A percentile compares a stretch with the other conserved stretches of the same genome.
Conservation (phyloP, 2,329 filamentous ascomycete species). For the Colletotrichum spaethianum region DNA sequence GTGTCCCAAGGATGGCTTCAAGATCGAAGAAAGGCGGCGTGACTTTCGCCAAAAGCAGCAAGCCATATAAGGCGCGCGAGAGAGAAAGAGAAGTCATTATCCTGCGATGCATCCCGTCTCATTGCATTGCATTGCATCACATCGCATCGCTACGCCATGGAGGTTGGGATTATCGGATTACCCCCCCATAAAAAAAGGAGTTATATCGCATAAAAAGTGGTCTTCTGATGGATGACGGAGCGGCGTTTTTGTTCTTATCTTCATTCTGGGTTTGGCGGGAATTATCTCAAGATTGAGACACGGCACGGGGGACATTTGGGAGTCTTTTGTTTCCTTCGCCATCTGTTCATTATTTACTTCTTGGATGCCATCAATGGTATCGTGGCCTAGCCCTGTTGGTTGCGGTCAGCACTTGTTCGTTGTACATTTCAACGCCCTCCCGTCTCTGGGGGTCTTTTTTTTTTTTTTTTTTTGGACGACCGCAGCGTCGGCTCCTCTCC, state of each 20-base stretch:
- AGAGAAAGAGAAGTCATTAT: neutral
- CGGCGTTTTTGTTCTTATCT: slow-evolving; percentile 19
- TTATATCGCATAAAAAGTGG: slow-evolving; percentile 34
- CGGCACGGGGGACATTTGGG: slow-evolving; percentile 12
- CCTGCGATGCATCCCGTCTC: neutral
- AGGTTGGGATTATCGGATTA: slow-evolving; percentile 2
- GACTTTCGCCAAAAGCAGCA: slow-evolving; percentile 40
- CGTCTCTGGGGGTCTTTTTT: neutral
- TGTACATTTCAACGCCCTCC: neutral
- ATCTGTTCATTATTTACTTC: neutral
- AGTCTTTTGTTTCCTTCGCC: slow-evolving; percentile 1
- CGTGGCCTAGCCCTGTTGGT: too few relatives aligned
- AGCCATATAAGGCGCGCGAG: neutral
- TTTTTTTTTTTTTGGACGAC: neutral
- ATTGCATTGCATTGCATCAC: neutral
- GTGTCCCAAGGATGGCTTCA: slow-evolving; percentile 52
- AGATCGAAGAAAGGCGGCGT: slow-evolving; percentile 41
- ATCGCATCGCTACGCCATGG: neutral
- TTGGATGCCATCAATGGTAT: too few relatives aligned
- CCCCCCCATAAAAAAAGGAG: slow-evolving; percentile 25
- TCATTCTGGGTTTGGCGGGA: neutral
- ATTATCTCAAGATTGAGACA: slow-evolving; percentile 11
- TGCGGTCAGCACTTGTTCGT: neutral
- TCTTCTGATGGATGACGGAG: slow-evolving; percentile 26
- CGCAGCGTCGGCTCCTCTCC: neutral